Evolutionary conservation across 495 filamentous ascomycete species (phyloP), one percentile per base, ranked within the genome.

Genomic region (Daldinia concentrica): DNA sequence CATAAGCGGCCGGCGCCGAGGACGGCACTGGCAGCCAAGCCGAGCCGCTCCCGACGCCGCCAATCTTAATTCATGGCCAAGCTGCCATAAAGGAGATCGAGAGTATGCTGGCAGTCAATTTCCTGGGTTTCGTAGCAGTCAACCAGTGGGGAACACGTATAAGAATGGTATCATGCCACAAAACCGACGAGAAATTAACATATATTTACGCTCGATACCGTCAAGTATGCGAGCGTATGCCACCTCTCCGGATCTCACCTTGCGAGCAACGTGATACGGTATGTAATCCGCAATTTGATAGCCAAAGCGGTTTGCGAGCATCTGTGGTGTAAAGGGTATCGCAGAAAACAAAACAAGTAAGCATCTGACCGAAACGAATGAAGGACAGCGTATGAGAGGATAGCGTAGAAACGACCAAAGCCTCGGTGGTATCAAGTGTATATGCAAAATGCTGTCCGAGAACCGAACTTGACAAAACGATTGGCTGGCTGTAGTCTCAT

Each of bases 361-460:
- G n/a, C 32, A 66, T 58, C 61, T 62, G 50, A 14, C 11, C 17
- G 43, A 73, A 69, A 64, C 43, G 67, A 74, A 67, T 34, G 67
- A 61, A 66, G 59, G 43, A 63, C 50, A 60, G 54, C 43, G 43
- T 30, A 45, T 59, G 30, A 43, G 54, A 63, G 8, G 59, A 71
- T 24, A 57, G 43, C 58, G 58, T 62, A 68, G 29, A 72, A 72
- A 62, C 32, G 60, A 73, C 50, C 36, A 68, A 75, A 62, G 66
- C 22, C 55, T 37, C 52, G 52, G 55, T 74, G 70, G 71, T 76
- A 76, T 77, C 71, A 72, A 72, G 62, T 68, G 73, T 72, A 71
- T 73, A 71, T 71, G 69, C 67, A 64, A 62, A 68, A 75, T 71
- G 64, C 67, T 48, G 59, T 61, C 51, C 15, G 62, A 69, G 19